Evolutionary conservation across 345 rosid species (phyloP), one percentile per base, ranked within the genome.

Genomic region (Bruguiera gymnorhiza): DNA sequence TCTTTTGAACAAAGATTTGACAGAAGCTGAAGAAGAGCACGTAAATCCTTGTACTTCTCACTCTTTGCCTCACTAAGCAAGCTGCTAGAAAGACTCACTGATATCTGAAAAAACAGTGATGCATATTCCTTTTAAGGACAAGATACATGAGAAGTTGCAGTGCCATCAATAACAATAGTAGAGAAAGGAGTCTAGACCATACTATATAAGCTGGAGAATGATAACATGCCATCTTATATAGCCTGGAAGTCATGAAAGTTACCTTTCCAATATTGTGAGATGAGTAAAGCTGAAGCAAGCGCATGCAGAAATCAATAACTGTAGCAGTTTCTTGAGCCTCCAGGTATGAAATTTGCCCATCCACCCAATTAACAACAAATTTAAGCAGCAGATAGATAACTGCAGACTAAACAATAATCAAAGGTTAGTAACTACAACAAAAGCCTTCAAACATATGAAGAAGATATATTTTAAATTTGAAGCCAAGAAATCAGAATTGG

Each of bases 261-360:
- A 88, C 99, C 96, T 95, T 95, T 79, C 99, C 99, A 70, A 92
- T 92, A 80, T 92, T 95, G 81, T 92, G 93, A 65, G 99, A 88
- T 37, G 98, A 90, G 79, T 92, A 92, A 67, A 90, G 89, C 82
- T 88, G 97, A 77, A 95, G 92, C 88, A 95, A 83, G 31, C 82
- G 87, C 93, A 83, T 92, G 86, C 97, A 95, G 85, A 88, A 92
- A 81, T 86, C 89, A 81, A 90, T 74, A 70, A 90, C 87, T 36
- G 79, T 72, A 29, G 88, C 77, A 32, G 97, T 95, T 78, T 95
- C 98, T 72, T 78, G 87, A 69, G 92, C 86, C 78, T 95, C 97
- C 56, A 95, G 89, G 86, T 92, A 90, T 52, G 91, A 81, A 72
- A 95, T 86, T 86, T 92, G 98, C 65, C 97, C 99, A 69, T 92